Evolutionary conservation across 331 rosid genomes (phyloP), one percentile per base, ranked within the genome.

Genomic region (Spiraea crenata): DNA sequence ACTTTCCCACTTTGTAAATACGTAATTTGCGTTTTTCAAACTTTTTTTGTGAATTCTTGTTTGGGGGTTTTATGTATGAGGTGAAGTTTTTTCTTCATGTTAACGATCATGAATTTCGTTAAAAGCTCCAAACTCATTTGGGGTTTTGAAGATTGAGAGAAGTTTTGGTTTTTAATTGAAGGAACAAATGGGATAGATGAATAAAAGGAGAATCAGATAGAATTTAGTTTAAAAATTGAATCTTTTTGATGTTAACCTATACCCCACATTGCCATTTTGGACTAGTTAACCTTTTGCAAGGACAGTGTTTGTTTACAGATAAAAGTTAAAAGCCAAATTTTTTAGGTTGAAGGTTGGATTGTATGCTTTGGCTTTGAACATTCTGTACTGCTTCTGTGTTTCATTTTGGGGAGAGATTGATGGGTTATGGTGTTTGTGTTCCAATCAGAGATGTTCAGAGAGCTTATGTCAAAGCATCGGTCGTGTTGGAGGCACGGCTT

Each of bases 401-500:
- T 38, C 11, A 17, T 2, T 42, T 11, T 76, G 39, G 35, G 9
- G 45, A 65, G 13, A 10, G 45, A 9, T 35, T 77, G 72, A 74
- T 65, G 63, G 11, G 51, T 48, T 50, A 13, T 34, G 42, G 63
- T 66, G 58, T 56, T 68, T 78, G 56, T 60, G 52, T 19, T 37
- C 58, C 65, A 37, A 50, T 25, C 75, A 77, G 78, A 68, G 62
- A 55, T 51, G 65, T 31, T 49, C 55, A 52, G 47, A 38, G 13
- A 38, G 17, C 66, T 49, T 14, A 34, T 59, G 45, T 74, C 80
- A 37, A 67, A 67, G 34, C 75, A 75, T 65, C 74, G 79, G 20
- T 15, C 84, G 1, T 71, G 72, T 70, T 75, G 81, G 78, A 59
- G 47, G 42, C 81, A 80, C 37, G 16, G 52, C 44, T 61, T 72